Base-by-base conservation (phyloP, 2,329 filamentous ascomycete species). In the Hymenoscyphus infarciens region DNA sequence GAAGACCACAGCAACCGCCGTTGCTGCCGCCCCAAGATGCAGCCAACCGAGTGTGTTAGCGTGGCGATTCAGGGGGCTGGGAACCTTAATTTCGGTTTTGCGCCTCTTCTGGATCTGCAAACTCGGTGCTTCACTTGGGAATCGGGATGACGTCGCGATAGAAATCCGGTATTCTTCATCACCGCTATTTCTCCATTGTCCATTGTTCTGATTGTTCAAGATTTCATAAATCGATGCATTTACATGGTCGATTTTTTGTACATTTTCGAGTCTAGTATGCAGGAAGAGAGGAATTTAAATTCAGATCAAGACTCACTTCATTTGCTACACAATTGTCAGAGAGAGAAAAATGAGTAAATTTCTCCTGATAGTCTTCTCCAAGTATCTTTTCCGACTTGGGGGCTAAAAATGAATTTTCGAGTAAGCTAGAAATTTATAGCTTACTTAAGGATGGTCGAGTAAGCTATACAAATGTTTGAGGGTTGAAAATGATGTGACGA, bases 41-140 rank as follows among this genome's bases (percentile, higher is more conserved):
- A 57, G 31, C 55, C 55, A 57, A 57, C 55, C 55, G 55, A 57
- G 31, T 22, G n/a, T 3, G 6, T 22, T n/a, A 42, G 39, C 39
- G 39, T 42, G 39, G 39, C 39, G 19, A 42, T 49, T 19, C 6
- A 22, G 19, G 42, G 42, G 42, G 42, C 19, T 49, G 42, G 42
- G n/a, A 45, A 49, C 42, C n/a, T 49, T 49, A 49, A 49, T 22
- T 49, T 49, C 42, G 42, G 39, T 49, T 49, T 11, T 22, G n/a
- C 42, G 42, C 42, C 42, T 49, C n/a, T 49, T 49, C 33, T 49
- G 42, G 42, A 10, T 8, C n/a, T 22, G 42, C n/a, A 22, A 49
- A 19, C n/a, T n/a, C 42, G 42, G 39, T 42, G 15, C n/a, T 19
- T 45, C 5, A n/a, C 19, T 49, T n/a, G n/a, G n/a, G n/a, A n/a